phyloP scores from a whole-genome alignment of 768 basidiomycete genomes.

The Boletus insuetus region DNA sequence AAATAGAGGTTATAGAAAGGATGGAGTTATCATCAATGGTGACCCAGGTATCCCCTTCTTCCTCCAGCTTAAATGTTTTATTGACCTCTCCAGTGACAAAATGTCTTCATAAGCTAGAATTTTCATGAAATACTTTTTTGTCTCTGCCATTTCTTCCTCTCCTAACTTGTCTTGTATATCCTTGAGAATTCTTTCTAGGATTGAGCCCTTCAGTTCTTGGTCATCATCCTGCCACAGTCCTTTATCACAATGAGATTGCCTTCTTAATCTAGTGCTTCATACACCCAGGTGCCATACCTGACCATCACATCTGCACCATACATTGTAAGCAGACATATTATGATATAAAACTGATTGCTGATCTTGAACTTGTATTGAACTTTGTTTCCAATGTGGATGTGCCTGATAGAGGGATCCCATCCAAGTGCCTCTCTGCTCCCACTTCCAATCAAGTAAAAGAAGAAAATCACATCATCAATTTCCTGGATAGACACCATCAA shows the following conservation, averaged over 20 bases:
- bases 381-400: neutral
- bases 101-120: neutral
- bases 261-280: neutral
- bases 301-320: neutral
- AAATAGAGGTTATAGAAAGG: neutral
- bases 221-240: neutral
- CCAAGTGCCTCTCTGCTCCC: neutral
- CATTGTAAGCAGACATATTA: neutral
- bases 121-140: neutral
- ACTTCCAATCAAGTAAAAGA: conserved; percentile 5
- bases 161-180: neutral
- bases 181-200: neutral
- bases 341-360: neutral
- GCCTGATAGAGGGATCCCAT: neutral
- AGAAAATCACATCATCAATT: neutral
- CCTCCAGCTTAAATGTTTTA: neutral
- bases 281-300: neutral
- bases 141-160: neutral
- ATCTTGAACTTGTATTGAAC: neutral
- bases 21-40: neutral
- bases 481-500: neutral
- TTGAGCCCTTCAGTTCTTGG: neutral
- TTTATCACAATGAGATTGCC: neutral
- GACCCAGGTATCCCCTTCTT: neutral
- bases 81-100: neutral